Evolutionary conservation across 345 rosid species (phyloP).

Genomic region (Anastatica hierochuntica): DNA sequence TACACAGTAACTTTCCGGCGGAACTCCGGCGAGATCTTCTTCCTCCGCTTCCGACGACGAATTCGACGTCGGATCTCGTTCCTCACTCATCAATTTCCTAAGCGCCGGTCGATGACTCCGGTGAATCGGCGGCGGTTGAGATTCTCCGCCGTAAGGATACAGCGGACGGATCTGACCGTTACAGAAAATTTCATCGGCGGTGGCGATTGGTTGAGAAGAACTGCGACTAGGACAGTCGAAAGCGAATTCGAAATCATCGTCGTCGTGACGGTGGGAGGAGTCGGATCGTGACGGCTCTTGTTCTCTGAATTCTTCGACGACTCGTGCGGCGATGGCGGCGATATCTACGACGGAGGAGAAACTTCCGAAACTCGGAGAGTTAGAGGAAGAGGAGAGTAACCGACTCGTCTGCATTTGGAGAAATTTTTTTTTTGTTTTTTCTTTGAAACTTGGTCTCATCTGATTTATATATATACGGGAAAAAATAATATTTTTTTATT

Average conservation of each 20-base stretch:
- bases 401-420: constrained; percentile 33
- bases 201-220: constrained; percentile 24
- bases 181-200: constrained; percentile 58
- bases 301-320: constrained; percentile 34
- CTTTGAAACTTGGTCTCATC: too few relatives aligned
- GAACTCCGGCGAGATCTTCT: constrained; percentile 41
- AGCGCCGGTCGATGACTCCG: constrained; percentile 33
- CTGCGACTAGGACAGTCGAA: constrained; percentile 27
- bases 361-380: constrained; percentile 31
- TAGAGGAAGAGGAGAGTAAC: constrained; percentile 34
- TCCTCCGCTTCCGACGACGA: constrained; percentile 41
- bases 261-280: not conserved
- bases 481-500: too few relatives aligned
- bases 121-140: constrained; percentile 1
- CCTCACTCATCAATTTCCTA: constrained; percentile 49
- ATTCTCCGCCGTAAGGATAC: constrained; percentile 35
- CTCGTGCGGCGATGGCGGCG: constrained; percentile 40
- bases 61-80: constrained; percentile 31
- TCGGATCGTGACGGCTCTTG: constrained; percentile 11
- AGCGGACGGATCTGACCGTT: constrained; percentile 57
- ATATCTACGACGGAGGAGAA: constrained; percentile 34
- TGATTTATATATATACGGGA: too few relatives aligned
- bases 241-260: constrained; percentile 40
- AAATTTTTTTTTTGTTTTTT: not conserved
- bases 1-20: constrained; percentile 52